Conservation (phyloP, 768 basidiomycete genomes). For the Calocera cornea region DNA sequence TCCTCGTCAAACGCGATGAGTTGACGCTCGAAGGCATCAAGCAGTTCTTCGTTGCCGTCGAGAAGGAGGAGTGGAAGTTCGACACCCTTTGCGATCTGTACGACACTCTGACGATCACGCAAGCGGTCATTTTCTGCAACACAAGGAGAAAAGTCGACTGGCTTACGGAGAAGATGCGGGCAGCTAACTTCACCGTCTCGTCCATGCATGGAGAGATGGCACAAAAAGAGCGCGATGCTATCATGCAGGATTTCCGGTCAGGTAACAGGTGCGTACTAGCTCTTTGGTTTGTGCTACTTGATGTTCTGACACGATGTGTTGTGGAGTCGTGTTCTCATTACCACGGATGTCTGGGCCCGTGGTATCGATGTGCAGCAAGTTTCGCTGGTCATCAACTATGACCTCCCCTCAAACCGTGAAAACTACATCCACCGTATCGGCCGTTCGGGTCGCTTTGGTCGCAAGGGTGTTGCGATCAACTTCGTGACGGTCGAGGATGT, state of each 20-base stretch:
- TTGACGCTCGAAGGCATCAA: constrained; percentile 93
- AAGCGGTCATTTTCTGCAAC: constrained; percentile 99
- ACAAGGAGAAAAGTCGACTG: constrained; percentile 97
- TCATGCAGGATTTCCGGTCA: constrained; percentile 92
- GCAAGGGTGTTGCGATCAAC: constrained; percentile 99
- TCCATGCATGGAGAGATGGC: constrained; percentile 95
- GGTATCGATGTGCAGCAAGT: constrained; percentile 98
- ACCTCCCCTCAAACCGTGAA: constrained; percentile 90
- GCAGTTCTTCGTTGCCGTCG: constrained; percentile 95
- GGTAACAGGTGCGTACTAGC: constrained; percentile 62
- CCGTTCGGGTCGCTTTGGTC: constrained; percentile 94
- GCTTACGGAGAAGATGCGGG: constrained; percentile 96
- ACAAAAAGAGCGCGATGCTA: constrained; percentile 87
- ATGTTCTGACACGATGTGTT: constrained; percentile 7
- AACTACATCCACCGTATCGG: constrained; percentile 99
- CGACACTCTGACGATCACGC: constrained; percentile 96
- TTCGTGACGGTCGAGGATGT: constrained; percentile 93
- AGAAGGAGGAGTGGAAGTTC: constrained; percentile 99
- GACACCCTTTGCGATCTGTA: constrained; percentile 95
- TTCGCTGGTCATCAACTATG: constrained; percentile 93
- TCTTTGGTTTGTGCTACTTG: constrained; percentile 8
- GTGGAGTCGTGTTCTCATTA: constrained; percentile 76
- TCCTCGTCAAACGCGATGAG: constrained; percentile 98
- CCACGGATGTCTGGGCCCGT: constrained; percentile 93
- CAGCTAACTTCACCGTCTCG: constrained; percentile 97